phyloP scores from a whole-genome alignment of 345 rosid species.

The Punica granatum region DNA sequence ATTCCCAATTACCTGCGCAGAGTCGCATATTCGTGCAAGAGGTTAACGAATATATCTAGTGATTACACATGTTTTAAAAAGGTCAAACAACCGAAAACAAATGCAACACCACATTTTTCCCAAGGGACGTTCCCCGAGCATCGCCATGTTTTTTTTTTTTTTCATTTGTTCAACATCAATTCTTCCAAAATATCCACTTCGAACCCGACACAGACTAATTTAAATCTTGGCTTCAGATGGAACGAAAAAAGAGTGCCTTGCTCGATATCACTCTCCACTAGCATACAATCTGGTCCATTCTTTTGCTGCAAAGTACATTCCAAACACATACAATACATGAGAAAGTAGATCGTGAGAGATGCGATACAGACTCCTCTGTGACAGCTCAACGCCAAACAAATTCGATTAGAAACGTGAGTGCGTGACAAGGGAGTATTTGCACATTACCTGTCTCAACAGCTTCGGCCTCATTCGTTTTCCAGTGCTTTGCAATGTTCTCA shows the following conservation, averaged over 20 bases:
- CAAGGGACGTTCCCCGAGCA: background rate
- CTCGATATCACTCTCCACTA: conserved; percentile 53
- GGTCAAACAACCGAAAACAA: background rate
- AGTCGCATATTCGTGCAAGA: too few species aligned
- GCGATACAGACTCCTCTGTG: too few species aligned
- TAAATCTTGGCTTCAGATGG: background rate
- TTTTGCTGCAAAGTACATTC: conserved; percentile 53
- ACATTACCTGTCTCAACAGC: conserved; percentile 52
- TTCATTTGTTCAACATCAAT: background rate
- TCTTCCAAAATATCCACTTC: background rate
- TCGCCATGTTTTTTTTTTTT: too few species aligned
- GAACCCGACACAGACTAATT: background rate
- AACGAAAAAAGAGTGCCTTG: background rate
- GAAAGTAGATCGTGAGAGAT: background rate
- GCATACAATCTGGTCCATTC: conserved; percentile 98
- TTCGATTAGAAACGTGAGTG: too few species aligned
- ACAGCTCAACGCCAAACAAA: too few species aligned
- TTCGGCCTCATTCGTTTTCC: conserved; percentile 54
- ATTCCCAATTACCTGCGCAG: too few species aligned
- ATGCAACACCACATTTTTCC: background rate
- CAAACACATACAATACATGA: background rate
- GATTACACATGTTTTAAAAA: background rate
- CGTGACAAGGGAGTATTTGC: too few species aligned
- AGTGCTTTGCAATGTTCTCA: conserved; percentile 62
- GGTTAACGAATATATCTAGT: background rate